A percentile compares a stretch with the other conserved stretches of the same genome.
phyloP scores from a whole-genome alignment of 179 eudicot species.

The Spinacia oleracea region DNA sequence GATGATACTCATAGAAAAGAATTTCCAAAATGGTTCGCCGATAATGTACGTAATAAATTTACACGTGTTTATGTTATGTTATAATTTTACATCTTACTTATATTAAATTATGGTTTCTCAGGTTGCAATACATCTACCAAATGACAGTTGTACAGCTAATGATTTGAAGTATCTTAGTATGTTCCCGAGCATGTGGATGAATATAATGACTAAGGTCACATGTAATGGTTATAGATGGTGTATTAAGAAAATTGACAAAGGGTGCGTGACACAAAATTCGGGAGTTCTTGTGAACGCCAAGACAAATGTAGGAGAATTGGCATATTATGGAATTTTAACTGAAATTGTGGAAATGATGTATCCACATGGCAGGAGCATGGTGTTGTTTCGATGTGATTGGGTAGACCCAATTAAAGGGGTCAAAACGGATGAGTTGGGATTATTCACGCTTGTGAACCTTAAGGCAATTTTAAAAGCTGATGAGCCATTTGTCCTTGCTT shows the following conservation, averaged over 20 bases:
- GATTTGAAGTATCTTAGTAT: background rate
- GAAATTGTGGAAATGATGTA: too few relatives aligned
- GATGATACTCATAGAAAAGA: background rate
- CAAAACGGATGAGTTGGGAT: too few relatives aligned
- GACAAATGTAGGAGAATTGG: background rate
- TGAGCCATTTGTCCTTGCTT: too few relatives aligned
- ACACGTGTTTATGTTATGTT: too few relatives aligned
- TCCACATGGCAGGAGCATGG: too few relatives aligned
- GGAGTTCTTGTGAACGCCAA: conserved; percentile 1
- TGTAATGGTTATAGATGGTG: conserved; percentile 16
- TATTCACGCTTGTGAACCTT: too few relatives aligned
- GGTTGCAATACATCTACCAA: background rate
- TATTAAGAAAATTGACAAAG: background rate
- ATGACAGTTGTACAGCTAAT: background rate
- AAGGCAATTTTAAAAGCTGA: too few relatives aligned
- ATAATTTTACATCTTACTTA: too few relatives aligned
- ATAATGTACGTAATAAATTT: background rate
- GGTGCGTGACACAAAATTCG: conserved; percentile 6
- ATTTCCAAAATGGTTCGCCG: conserved; percentile 1
- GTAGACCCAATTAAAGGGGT: too few relatives aligned
- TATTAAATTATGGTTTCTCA: background rate
- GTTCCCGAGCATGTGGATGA: conserved; percentile 6
- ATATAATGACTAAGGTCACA: conserved; percentile 9
- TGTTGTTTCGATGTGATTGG: too few relatives aligned
- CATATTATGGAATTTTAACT: too few relatives aligned